Evolutionary conservation across 2,329 filamentous ascomycete genomes (phyloP), one percentile per base, ranked within the genome.

Genomic region (Talaromyces sp.): DNA sequence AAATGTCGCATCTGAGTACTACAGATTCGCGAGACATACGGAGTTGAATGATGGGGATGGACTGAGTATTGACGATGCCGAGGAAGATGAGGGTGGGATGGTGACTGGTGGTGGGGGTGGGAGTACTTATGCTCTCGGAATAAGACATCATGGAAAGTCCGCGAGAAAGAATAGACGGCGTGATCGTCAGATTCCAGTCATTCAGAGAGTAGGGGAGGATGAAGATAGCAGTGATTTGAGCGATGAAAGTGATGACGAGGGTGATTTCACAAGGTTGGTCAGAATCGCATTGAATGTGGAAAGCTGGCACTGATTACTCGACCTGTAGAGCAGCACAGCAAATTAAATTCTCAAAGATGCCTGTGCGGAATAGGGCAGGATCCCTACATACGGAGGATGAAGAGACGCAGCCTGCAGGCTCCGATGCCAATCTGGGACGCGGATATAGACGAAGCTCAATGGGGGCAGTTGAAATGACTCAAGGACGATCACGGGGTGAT

Each of bases 281-380:
- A 31, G 9, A 52, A 8, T 25, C 31, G 1, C 25, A 21, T 33
- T 56, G 16, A n/a, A 37, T 55, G 12, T n/a, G 21, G 23, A 57
- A 5, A 57, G 14, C 35, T 25, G 54, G 12, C 12, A 35, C 54
- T 39, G 21, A 57, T n/a, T 28, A 8, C 16, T 18, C 42, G 12
- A 11, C n/a, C 5, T 42, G n/a, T 58, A 82, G 89, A 60, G 89
- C 90, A 50, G 89, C 89, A 2, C 91, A 96, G 73, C 91, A 96
- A 74, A 96, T 98, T 74, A 93, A 93, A 72, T 99, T 99, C 76
- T 87, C 90, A 56, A 98, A 98, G 77, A 93, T 97, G 91, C 93
- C 95, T 1, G 84, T 96, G 48, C 86, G 93, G 33, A 87, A 87
- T 67, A 87, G 93, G 62, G 91, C 93, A 28, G 93, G 91, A 11